Percentiles rank a stretch among this genome's conserved stretches.
Evolutionary conservation across 768 basidiomycete species (phyloP).

Genomic region (Amanita rimosa): DNA sequence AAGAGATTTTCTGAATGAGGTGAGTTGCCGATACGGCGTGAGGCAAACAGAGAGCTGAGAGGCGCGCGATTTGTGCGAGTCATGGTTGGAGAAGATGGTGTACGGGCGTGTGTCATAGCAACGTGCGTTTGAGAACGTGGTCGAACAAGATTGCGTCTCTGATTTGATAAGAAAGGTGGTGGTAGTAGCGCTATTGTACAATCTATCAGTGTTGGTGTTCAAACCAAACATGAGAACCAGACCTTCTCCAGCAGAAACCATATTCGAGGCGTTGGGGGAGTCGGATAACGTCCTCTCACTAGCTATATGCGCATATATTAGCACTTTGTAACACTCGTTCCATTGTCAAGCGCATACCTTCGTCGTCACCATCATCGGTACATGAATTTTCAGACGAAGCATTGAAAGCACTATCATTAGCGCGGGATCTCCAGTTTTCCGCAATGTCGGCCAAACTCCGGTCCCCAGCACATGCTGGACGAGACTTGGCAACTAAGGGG

Average conservation of each 20-base stretch:
- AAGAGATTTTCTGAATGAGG: constrained; percentile 26
- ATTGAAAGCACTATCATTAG: constrained; percentile 53
- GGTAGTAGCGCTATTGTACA: constrained; percentile 37
- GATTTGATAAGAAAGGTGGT: constrained; percentile 43
- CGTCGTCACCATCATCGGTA: constrained; percentile 41
- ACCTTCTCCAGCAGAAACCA: constrained; percentile 42
- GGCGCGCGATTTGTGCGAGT: constrained; percentile 16
- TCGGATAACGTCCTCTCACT: constrained; percentile 41
- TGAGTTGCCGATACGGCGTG: constrained; percentile 17
- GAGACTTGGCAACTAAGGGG: constrained; percentile 28
- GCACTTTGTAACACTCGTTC: constrained; percentile 6
- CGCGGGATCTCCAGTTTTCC: constrained; percentile 62
- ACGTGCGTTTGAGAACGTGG: constrained; percentile 51
- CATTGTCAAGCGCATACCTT: constrained; percentile 24
- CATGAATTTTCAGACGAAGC: constrained; percentile 34
- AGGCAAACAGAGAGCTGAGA: constrained; percentile 22
- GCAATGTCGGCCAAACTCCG: constrained; percentile 49
- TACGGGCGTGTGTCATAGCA: constrained; percentile 21
- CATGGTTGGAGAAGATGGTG: constrained; percentile 25
- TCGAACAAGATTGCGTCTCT: constrained; percentile 29
- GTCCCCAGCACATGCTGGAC: constrained; percentile 19
- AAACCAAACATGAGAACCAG: constrained; percentile 6
- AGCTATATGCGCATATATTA: constrained; percentile 36
- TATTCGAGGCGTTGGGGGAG: constrained; percentile 32
- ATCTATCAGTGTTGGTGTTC: constrained; percentile 9